Evolutionary conservation across 805 yeast species (phyloP), one percentile per base, ranked within the genome.

Genomic region (Candida oleophila): DNA sequence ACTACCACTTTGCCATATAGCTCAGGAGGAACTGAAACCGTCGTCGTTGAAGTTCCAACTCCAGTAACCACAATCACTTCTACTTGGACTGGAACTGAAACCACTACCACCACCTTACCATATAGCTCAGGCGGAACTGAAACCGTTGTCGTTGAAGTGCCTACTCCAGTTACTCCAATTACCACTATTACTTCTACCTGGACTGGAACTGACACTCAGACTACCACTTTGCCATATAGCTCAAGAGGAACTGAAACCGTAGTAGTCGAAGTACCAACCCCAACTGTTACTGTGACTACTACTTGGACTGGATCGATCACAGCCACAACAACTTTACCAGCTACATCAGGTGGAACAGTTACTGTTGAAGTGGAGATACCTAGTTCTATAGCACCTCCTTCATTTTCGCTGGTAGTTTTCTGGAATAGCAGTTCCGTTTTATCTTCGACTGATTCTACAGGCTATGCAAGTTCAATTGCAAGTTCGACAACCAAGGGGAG

Each of bases 1-100:
- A 36, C 48, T 3, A 43, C 43, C 5, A 51, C 55, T 14, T 38
- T 37, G 3, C 34, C 49, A 8, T 46, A 34, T 7, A 14, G 36
- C 2, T 41, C 50, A 19, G 48, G 43, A 34, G 48, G 35, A 1
- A 22, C 32, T 28, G 48, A 41, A 15, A 43, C 42, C 21, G 37
- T 43, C 12, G 43, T 48, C 22, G 48, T 52, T n/a, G 49, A 52
- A 22, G 38, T 50, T 16, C 53, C 53, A 20, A 38, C 21, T 28
- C 55, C 32, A 37, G 22, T 42, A 15, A 44, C 49, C 3, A 43
- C 55, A 0, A 34, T 34, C 7, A 44, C 56, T 11, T 44, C n/a
- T 9, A 35, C 38, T 16, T n/a, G 32, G 4, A 36, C 50, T 19
- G 22, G 46, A 3, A 49, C 53, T 18, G 52, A 21, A 34, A 7